A percentile compares a stretch with the other conserved stretches of the same genome.
These are phyloP conservation scores for Trametes cinnabarina DNA, from an alignment of 768 basidiomycete species.

Conservation along the genomic window DNA sequence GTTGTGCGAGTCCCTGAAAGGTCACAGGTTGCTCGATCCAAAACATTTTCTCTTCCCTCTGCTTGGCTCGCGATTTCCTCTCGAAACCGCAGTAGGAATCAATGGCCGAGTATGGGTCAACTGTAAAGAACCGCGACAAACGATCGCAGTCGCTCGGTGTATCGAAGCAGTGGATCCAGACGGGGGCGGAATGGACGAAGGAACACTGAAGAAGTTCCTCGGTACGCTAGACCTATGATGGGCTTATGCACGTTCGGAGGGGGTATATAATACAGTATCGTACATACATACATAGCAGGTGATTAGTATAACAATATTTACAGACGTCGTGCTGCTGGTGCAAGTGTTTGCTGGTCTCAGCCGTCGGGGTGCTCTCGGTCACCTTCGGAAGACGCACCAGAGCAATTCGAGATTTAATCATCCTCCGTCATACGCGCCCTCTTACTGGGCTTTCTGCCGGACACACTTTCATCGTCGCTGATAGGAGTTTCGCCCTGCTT, in stretches of 20 bases:
- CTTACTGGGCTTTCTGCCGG: constrained; percentile 61
- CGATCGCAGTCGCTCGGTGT: constrained; percentile 72
- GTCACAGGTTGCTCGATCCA: constrained; percentile 68
- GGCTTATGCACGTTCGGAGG: background rate
- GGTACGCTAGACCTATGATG: constrained; percentile 41
- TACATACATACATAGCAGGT: constrained; percentile 6
- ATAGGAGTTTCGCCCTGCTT: constrained; percentile 54
- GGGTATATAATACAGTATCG: constrained; percentile 3
- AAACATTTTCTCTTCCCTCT: constrained; percentile 80
- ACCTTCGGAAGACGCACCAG: background rate
- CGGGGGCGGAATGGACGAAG: constrained; percentile 59
- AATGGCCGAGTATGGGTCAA: constrained; percentile 93
- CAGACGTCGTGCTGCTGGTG: too few relatives aligned
- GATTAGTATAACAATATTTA: background rate
- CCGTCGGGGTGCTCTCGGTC: too few relatives aligned
- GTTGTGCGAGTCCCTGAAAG: background rate
- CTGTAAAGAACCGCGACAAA: constrained; percentile 68
- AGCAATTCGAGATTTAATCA: constrained; percentile 39
- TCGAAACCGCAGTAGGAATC: constrained; percentile 85
- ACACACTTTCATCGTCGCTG: constrained; percentile 69
- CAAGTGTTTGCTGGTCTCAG: too few relatives aligned
- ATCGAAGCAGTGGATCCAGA: constrained; percentile 82
- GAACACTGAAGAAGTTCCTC: constrained; percentile 51
- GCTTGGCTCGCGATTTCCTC: constrained; percentile 77
- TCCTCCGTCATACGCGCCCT: constrained; percentile 66